phyloP scores from a whole-genome alignment of 495 filamentous ascomycete species.

The Pyrenula massariospora region DNA sequence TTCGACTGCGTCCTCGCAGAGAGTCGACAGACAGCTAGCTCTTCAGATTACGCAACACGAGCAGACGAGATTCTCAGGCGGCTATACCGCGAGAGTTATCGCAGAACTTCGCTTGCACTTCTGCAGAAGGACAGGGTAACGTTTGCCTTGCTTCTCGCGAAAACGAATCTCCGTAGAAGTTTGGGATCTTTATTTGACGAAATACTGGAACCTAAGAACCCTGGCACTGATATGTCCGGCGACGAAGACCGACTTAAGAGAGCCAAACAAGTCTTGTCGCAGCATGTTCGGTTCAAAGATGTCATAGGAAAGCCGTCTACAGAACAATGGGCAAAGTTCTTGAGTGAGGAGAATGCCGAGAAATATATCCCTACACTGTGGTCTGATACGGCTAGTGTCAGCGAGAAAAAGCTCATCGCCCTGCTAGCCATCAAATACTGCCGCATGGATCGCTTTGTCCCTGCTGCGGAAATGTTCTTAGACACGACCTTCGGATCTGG shows the following conservation, averaged over 20 bases:
- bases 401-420: slow-evolving; percentile 71
- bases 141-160: slow-evolving; percentile 89
- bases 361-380: slow-evolving; percentile 70
- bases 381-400: slow-evolving; percentile 47
- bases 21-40: slow-evolving; percentile 60
- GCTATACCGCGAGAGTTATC: slow-evolving; percentile 83
- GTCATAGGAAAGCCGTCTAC: slow-evolving; percentile 26
- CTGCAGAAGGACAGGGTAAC: slow-evolving; percentile 91
- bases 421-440: slow-evolving; percentile 87
- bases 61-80: slow-evolving; percentile 80
- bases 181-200: slow-evolving; percentile 85
- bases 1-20: slow-evolving; percentile 84
- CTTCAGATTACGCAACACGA: slow-evolving; percentile 63
- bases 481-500: slow-evolving; percentile 79
- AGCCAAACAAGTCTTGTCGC: slow-evolving; percentile 48
- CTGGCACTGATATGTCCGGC: slow-evolving; percentile 43
- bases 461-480: slow-evolving; percentile 79
- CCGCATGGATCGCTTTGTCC: slow-evolving; percentile 89
- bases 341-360: slow-evolving; percentile 78
- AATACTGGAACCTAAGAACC: slow-evolving; percentile 52
- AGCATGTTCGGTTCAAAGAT: slow-evolving; percentile 53
- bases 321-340: slow-evolving; percentile 67
- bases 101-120: slow-evolving; percentile 82
- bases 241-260: slow-evolving; percentile 44
- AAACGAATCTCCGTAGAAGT: slow-evolving; percentile 78